Evolutionary conservation across 441 rosid species (phyloP).

Genomic region (Adansonia grandidieri): DNA sequence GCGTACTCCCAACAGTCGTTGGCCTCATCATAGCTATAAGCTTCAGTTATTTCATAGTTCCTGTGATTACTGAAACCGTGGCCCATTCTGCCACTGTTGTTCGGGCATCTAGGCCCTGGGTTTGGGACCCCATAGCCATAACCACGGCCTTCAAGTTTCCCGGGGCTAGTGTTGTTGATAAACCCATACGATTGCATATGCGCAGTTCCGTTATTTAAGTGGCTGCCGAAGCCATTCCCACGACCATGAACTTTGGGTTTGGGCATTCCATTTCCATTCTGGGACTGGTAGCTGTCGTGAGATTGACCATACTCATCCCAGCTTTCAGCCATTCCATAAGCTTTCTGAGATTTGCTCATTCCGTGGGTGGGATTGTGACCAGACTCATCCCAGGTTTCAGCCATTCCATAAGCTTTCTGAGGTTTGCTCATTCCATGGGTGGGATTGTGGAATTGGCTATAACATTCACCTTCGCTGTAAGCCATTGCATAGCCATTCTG

Average conservation of each 20-base stretch:
- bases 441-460: background rate
- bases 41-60: background rate
- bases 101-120: background rate
- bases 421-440: background rate
- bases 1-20: too few relatives aligned
- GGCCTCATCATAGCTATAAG: background rate
- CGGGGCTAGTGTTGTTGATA: background rate
- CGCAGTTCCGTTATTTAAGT: background rate
- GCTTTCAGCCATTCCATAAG: background rate
- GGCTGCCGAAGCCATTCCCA: background rate
- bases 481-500: slow-evolving; percentile 18
- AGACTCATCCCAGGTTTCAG: background rate
- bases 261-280: background rate
- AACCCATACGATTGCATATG: background rate
- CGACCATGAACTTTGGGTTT: background rate
- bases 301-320: slow-evolving; percentile 13
- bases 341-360: background rate
- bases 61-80: background rate
- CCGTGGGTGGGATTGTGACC: background rate
- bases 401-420: background rate
- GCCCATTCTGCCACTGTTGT: background rate
- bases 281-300: background rate
- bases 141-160: background rate
- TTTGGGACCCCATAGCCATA: background rate
- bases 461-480: slow-evolving; percentile 1